Evolutionary conservation across 2,329 filamentous ascomycete genomes (phyloP), one percentile per base, ranked within the genome.

Genomic region (Pestalotiopsis sp.): DNA sequence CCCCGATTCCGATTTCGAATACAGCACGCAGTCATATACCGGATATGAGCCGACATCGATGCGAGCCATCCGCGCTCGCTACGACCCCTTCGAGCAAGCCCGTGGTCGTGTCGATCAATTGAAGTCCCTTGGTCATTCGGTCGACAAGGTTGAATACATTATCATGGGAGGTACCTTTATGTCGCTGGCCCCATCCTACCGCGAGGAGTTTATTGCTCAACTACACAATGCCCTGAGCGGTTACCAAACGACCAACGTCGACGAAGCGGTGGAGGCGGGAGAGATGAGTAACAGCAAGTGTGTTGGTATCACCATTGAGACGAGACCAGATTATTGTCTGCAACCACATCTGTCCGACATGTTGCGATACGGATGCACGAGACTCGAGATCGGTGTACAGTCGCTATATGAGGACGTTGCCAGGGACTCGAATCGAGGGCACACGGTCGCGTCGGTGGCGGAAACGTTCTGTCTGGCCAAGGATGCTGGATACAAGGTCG

Each of bases 91-190:
- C 75, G 96, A 99, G 81, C 96, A 99, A 84, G 96, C 96, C 17
- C 89, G 96, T 79, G 96, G 96, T 57, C 90, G 96, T 74, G 95
- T 99, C 5, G 97, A 99, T 75, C 96, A 99, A 83, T 94, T 99
- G 78, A 97, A 97, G 80, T 93, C 93, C 2, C 87, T 99, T 0
- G 96, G 96, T 0, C 96, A 99, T 81, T 97, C 94, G 60, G 96
- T 99, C 62, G 96, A 99, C 83, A 99, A 99, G 81, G 96, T 99
- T 27, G 96, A 99, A 84, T 99, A 98, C 81, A 99, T 99, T 78
- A 97, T 99, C 79, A 99, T 99, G 96, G 96, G 96, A 70, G 96
- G 96, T 73, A 99, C 96, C 0, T 99, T 99, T 82, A 99, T 99
- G 97, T 98, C 95, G 2, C 83, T 99, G 31, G 88, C 95, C 9